These are phyloP conservation scores for Cardamine occulta DNA, from an alignment of 345 rosid species.

Conservation along the genomic window DNA sequence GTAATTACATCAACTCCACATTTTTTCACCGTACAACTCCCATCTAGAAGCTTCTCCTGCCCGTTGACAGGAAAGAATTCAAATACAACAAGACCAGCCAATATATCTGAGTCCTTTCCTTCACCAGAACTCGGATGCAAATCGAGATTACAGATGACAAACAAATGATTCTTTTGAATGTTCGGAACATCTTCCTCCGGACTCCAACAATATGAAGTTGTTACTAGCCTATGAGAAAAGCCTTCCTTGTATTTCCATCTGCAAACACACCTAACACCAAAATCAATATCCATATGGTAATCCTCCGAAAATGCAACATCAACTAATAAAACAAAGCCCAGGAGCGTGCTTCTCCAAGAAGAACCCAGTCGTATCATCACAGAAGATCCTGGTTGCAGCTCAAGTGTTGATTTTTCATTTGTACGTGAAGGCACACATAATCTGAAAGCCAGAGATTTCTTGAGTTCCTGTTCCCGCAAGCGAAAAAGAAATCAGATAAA, in stretches of 20 bases:
- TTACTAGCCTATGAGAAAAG: neutral
- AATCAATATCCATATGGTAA: neutral
- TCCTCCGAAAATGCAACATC: neutral
- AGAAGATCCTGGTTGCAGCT: neutral
- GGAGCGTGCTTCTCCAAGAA: neutral
- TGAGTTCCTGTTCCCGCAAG: neutral
- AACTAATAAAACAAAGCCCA: neutral
- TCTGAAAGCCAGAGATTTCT: neutral
- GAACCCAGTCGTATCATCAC: neutral
- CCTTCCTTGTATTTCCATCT: neutral
- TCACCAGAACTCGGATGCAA: neutral
- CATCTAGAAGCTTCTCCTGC: neutral
- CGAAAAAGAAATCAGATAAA: neutral
- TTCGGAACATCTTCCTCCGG: neutral
- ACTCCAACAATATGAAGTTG: neutral
- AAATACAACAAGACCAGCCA: neutral
- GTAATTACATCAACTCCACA: neutral
- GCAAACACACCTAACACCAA: neutral
- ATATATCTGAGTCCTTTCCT: neutral
- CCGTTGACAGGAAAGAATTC: neutral
- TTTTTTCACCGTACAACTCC: neutral
- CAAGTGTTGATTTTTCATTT: neutral
- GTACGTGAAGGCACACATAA: neutral
- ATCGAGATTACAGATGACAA: neutral
- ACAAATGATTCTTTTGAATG: neutral